Evolutionary conservation across 306 rosid species (phyloP).

Genomic region (Medicago lupulina): DNA sequence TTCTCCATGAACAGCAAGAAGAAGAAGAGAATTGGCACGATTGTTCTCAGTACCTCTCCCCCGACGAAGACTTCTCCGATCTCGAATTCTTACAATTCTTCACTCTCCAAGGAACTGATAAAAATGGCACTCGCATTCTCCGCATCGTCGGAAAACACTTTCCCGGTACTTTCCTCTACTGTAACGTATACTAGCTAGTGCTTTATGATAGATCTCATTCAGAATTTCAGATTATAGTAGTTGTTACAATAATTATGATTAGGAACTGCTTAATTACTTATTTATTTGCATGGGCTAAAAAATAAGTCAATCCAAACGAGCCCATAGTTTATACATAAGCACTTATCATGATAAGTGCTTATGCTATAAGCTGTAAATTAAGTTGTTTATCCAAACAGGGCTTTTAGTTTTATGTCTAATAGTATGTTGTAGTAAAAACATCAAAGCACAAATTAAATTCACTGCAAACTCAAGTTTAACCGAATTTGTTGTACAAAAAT

Average conservation of each 20-base stretch:
- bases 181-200: neutral
- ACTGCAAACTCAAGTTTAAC: neutral
- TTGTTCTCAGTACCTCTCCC: conserved; percentile 68
- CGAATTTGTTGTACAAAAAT: neutral
- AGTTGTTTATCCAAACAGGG: no score
- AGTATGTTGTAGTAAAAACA: neutral
- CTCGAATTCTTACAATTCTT: conserved; percentile 80
- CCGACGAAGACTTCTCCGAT: conserved; percentile 95
- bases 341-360: no score
- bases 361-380: no score
- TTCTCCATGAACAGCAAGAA: conserved; percentile 49
- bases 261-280: neutral
- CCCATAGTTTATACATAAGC: no score
- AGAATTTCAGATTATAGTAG: neutral
- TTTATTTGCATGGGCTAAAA: no score
- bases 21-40: conserved; percentile 80
- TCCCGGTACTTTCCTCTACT: conserved; percentile 59
- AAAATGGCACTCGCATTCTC: conserved; percentile 59
- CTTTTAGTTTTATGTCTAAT: neutral
- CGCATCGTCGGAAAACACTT: conserved; percentile 86
- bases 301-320: no score
- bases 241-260: neutral
- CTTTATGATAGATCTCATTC: neutral
- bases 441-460: neutral
- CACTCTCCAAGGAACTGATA: conserved; percentile 73